Conservation (phyloP, 2,329 filamentous ascomycete genomes). For the Colletotrichum viniferum region DNA sequence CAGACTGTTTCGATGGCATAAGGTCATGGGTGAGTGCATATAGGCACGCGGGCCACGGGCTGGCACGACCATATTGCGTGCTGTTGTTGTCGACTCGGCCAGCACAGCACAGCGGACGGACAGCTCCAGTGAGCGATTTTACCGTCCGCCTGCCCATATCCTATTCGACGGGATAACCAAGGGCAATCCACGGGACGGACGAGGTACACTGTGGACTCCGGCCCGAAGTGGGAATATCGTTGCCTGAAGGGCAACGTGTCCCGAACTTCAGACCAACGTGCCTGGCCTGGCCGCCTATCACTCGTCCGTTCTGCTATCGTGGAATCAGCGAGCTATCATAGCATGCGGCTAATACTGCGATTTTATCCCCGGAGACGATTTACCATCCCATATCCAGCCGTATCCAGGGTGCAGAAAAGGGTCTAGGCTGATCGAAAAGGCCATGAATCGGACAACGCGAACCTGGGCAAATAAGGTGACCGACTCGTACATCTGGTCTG, state of each 20-base stretch:
- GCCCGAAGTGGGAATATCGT: slow-evolving; percentile 1
- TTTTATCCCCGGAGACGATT: background rate
- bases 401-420: background rate
- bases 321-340: background rate
- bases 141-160: background rate
- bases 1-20: background rate
- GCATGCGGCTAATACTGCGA: background rate
- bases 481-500: background rate
- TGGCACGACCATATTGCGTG: background rate
- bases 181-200: background rate
- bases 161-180: background rate
- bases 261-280: background rate
- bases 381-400: background rate
- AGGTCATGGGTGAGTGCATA: background rate
- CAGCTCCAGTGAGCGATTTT: slow-evolving; percentile 3
- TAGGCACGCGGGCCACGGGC: background rate
- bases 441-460: background rate
- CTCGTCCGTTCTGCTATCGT: background rate
- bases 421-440: background rate
- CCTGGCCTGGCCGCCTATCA: background rate
- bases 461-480: background rate
- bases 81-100: background rate
- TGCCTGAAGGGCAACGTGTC: background rate
- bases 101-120: background rate
- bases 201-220: background rate